Base-by-base conservation (phyloP, 2,329 filamentous ascomycete species). In the Penicillium sp. region DNA sequence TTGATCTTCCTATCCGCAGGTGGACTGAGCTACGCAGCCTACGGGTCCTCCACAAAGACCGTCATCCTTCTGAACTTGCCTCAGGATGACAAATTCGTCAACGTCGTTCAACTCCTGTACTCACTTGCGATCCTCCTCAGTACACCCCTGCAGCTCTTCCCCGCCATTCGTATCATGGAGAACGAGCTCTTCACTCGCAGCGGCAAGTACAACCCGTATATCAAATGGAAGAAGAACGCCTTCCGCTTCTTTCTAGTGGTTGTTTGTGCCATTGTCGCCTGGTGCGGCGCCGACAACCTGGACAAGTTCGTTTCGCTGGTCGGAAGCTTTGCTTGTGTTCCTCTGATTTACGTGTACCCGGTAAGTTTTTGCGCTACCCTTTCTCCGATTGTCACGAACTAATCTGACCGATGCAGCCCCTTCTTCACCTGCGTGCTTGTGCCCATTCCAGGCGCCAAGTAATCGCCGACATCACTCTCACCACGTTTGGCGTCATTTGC, bases 161-260 rank as follows among this genome's bases (percentile, higher is more conserved):
- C 94, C 0, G 94, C 94, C 39, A 97, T 99, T 65, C 88, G 92
- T 67, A 99, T 99, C 66, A 90, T 90, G 30, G 92, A 95, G 74
- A 96, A 95, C 63, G 90, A 91, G 60, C 80, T 97, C 6, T 99
- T 97, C 72, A 95, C 89, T 22, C 82, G 88, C 67, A 96, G 91
- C 56, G 92, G 94, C 63, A 99, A 99, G 74, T 96, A 96, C 76
- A 96, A 97, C 69, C 92, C 91, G 0, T 94, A 90, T 68, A 95
- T 99, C 79, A 99, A 99, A 78, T 99, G 94, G 94, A 89, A 97
- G 80, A 99, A 99, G 84, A 99, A 99, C 63, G 78, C 88, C 30
- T 99, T 96, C 78, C 87, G 94, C 48, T 99, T 97, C 79, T 86
- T 92, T 67, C 84, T 96, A 56, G 94, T 97, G 45, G 83, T 89